Evolutionary conservation across 2,329 filamentous ascomycete genomes (phyloP), one percentile per base, ranked within the genome.

Genomic region (Phialophora expanda): DNA sequence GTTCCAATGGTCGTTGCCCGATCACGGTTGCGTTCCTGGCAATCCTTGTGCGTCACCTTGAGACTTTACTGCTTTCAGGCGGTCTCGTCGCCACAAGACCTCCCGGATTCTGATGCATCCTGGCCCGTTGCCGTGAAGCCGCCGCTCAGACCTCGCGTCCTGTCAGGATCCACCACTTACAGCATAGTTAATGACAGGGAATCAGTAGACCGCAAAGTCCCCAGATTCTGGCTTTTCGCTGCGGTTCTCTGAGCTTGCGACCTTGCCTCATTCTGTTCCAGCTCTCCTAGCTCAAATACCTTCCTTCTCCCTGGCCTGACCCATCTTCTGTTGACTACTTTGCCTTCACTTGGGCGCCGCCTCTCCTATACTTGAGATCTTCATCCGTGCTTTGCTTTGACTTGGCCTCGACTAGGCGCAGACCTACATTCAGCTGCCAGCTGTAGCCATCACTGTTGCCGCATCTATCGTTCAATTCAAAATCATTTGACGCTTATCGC

Each of bases 271-370:
- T 65, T 67, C 60, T 50, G 50, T 30, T 46, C 53, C 32, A 30
- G 46, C 32, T 54, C 56, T 64, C 64, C 56, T 61, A 66, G 58
- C 67, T 71, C 67, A 70, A 69, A 67, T 32, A 60, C 48, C 56
- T 69, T 67, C 44, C 63, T 66, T 65, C 61, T 53, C 62, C 11
- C 64, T 64, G 56, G 61, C 14, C 64, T 64, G 58, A 67, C 41
- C 61, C 56, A 61, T 62, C 61, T 69, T 60, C 56, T 66, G 54
- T 62, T 67, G 60, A 65, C 60, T 60, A 11, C 56, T 63, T 48
- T 30, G 46, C 60, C 65, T 65, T 55, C 62, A 66, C 57, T 60
- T 44, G 22, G 44, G 26, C 22, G n/a, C 44, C 3, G n/a, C 41
- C 46, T 38, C 41, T 30, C 44, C 11, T 11, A 24, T n/a, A 30